Evolutionary conservation across 352 stramenopile species (phyloP).

Genomic region (Plasmopara muralis): DNA sequence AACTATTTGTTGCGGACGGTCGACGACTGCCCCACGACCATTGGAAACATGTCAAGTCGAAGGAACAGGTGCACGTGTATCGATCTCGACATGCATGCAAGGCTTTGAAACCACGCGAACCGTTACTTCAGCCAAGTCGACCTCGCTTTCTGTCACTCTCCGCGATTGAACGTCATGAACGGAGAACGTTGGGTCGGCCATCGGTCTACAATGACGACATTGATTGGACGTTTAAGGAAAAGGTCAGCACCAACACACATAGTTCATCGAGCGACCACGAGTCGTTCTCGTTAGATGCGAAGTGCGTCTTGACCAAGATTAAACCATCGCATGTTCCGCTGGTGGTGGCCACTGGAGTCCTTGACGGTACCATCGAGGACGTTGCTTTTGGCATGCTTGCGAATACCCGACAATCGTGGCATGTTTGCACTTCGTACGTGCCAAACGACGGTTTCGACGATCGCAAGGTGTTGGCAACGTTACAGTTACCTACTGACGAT

Average conservation of each 20-base stretch:
- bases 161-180: constrained; percentile 25
- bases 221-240: constrained; percentile 2
- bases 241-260: constrained; percentile 22
- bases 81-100: constrained; percentile 28
- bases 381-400: constrained; percentile 25
- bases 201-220: constrained; percentile 21
- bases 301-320: constrained; percentile 18
- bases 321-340: constrained; percentile 25
- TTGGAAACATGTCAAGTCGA: constrained; percentile 52
- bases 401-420: constrained; percentile 19
- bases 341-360: constrained; percentile 22
- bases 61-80: constrained; percentile 54
- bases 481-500: constrained; percentile 25
- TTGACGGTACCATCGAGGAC: constrained; percentile 38
- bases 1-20: constrained; percentile 36
- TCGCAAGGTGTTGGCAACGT: constrained; percentile 27
- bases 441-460: constrained; percentile 31
- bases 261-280: constrained; percentile 29
- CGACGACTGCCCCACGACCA: constrained; percentile 27
- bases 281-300: constrained; percentile 21
- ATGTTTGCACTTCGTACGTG: constrained; percentile 28
- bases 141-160: constrained; percentile 36
- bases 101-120: constrained; percentile 3
- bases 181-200: constrained; percentile 13
- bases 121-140: constrained; percentile 23